Conservation (phyloP, 257 asterid genomes). For the Solanum piurae region DNA sequence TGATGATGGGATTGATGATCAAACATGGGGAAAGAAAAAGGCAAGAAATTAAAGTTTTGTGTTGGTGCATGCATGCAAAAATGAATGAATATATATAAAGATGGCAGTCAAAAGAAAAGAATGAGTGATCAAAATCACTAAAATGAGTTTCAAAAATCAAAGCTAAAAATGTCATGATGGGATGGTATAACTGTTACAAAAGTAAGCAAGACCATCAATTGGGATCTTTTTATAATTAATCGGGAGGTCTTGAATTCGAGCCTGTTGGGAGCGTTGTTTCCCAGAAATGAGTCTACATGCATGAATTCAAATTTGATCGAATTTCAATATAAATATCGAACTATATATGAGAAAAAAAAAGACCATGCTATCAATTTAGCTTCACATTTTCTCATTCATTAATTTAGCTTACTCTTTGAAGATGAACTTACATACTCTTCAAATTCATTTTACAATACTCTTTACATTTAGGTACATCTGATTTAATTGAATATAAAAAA, state of each 20-base stretch:
- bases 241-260: rapidly evolving
- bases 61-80: conserved; percentile 42
- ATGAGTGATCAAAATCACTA: conserved; percentile 1
- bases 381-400: too few species aligned
- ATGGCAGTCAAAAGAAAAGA: not conserved
- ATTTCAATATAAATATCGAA: too few species aligned
- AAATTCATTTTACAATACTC: too few species aligned
- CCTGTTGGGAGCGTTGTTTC: not conserved
- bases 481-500: too few species aligned
- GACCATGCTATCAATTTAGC: not conserved
- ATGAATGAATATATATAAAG: conserved; percentile 16
- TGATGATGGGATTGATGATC: not conserved
- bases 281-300: not conserved
- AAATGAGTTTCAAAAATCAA: not conserved
- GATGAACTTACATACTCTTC: too few species aligned
- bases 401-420: too few species aligned
- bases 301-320: too few species aligned
- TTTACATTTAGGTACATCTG: rapidly evolving
- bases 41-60: conserved; percentile 11
- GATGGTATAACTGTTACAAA: conserved; percentile 45
- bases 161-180: conserved; percentile 26
- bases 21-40: conserved; percentile 5
- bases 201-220: not conserved
- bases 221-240: not conserved
- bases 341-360: too few species aligned